phyloP scores from a whole-genome alignment of 139 green algal genomes.

The Diplosphaera chodatii region DNA sequence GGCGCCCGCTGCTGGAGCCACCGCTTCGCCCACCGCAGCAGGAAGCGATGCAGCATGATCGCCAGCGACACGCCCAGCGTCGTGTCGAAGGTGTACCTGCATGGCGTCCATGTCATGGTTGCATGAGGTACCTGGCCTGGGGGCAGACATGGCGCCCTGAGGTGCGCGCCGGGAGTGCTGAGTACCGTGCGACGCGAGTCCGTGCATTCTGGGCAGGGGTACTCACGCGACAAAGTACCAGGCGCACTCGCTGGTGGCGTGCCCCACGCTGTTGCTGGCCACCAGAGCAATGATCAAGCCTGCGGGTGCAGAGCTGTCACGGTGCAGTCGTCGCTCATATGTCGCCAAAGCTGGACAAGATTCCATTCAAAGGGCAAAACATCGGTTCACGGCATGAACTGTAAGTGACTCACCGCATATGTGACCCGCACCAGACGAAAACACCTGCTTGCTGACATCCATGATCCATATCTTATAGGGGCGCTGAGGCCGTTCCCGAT shows the following conservation, averaged over 20 bases:
- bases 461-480: conserved; percentile 42
- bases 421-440: conserved; percentile 36
- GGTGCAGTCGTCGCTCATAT: too few relatives aligned
- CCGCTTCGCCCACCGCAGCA: conserved; percentile 7
- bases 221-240: conserved; percentile 39
- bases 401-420: conserved; percentile 36
- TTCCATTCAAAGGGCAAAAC: too few relatives aligned
- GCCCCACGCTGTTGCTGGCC: conserved; percentile 2
- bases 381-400: too few relatives aligned
- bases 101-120: background rate
- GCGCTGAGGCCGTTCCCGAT: conserved; percentile 32
- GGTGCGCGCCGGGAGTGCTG: too few relatives aligned
- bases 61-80: conserved; percentile 44
- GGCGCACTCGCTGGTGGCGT: conserved; percentile 30
- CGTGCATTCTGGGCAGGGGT: too few relatives aligned
- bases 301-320: background rate
- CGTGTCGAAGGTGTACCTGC: conserved; percentile 39
- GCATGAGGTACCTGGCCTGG: too few relatives aligned
- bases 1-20: background rate
- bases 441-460: conserved; percentile 56
- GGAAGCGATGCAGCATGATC: conserved; percentile 32
- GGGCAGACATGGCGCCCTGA: too few relatives aligned
- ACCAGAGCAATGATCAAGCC: conserved; percentile 46
- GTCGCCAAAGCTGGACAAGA: too few relatives aligned
- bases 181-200: too few relatives aligned